These are phyloP conservation scores for Yamadazyma spencermartinsiae DNA, from an alignment of 1,139 yeast species.

Conservation along the genomic window DNA sequence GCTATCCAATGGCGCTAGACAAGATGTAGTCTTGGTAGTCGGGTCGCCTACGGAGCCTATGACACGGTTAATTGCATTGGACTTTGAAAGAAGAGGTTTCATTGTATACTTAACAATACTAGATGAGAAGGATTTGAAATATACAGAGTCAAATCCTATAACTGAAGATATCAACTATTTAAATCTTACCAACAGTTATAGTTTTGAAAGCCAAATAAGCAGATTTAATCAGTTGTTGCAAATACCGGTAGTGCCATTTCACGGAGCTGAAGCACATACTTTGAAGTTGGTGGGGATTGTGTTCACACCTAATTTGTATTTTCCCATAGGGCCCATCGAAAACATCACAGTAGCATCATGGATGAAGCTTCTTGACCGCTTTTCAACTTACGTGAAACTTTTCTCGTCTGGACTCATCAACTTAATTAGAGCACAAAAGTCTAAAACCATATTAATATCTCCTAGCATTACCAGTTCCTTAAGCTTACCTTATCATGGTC, in stretches of 20 bases:
- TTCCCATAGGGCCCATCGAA: conserved; percentile 71
- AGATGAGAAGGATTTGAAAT: conserved; percentile 60
- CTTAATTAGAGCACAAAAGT: conserved; percentile 49
- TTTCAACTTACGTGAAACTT: conserved; percentile 48
- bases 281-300: conserved; percentile 58
- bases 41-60: conserved; percentile 81
- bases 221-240: conserved; percentile 44
- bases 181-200: conserved; percentile 29
- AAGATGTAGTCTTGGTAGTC: conserved; percentile 69
- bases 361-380: conserved; percentile 50
- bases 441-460: conserved; percentile 45
- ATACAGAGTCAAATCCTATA: conserved; percentile 59
- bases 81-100: conserved; percentile 76
- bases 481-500: conserved; percentile 49
- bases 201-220: conserved; percentile 30
- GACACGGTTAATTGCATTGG: conserved; percentile 67
- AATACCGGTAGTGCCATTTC: conserved; percentile 45
- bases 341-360: conserved; percentile 54
- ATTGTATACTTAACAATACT: conserved; percentile 75
- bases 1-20: conserved; percentile 68
- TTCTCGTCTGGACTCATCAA: conserved; percentile 58
- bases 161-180: conserved; percentile 50
- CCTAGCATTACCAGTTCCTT: conserved; percentile 46
- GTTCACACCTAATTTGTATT: conserved; percentile 62
- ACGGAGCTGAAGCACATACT: conserved; percentile 54